A percentile compares a stretch with the other conserved stretches of the same genome.
These are phyloP conservation scores for Abrus pulchellus DNA, from an alignment of 306 rosid genomes.

Conservation along the genomic window DNA sequence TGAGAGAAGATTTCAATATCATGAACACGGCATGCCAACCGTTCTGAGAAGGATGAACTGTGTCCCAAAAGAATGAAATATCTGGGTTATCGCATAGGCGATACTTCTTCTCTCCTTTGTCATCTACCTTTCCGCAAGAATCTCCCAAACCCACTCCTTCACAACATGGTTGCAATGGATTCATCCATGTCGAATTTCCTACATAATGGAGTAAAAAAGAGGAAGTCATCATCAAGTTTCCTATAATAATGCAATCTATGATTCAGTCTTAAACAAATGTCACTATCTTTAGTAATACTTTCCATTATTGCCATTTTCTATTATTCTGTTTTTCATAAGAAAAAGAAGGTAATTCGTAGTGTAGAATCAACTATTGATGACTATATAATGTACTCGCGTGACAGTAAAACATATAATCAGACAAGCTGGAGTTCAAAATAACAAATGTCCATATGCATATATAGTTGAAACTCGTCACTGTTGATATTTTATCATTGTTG, in stretches of 20 bases:
- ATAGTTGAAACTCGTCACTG: background rate
- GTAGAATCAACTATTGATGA: background rate
- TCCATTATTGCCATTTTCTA: background rate
- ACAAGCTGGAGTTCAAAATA: background rate
- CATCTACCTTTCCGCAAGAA: slow-evolving; percentile 46
- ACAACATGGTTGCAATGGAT: slow-evolving; percentile 55
- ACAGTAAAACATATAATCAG: background rate
- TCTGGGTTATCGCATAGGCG: slow-evolving; percentile 43
- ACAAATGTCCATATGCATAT: background rate
- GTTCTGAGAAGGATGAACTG: slow-evolving; percentile 52
- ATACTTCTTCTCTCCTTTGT: slow-evolving; percentile 43
- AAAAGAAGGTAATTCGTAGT: background rate
- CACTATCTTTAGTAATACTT: background rate
- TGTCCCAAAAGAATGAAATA: slow-evolving; percentile 58
- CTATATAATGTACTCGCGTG: background rate
- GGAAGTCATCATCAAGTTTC: background rate
- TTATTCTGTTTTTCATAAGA: background rate
- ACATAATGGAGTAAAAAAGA: background rate
- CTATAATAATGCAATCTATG: background rate
- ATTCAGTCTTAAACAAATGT: background rate
- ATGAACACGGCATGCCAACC: slow-evolving; percentile 37
- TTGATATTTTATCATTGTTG: background rate
- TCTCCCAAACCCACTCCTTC: background rate
- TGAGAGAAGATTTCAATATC: no score
- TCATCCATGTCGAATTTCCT: slow-evolving; percentile 44